Evolutionary conservation across 2,329 filamentous ascomycete species (phyloP), one percentile per base, ranked within the genome.

Genomic region (Waltergamsia citrina): DNA sequence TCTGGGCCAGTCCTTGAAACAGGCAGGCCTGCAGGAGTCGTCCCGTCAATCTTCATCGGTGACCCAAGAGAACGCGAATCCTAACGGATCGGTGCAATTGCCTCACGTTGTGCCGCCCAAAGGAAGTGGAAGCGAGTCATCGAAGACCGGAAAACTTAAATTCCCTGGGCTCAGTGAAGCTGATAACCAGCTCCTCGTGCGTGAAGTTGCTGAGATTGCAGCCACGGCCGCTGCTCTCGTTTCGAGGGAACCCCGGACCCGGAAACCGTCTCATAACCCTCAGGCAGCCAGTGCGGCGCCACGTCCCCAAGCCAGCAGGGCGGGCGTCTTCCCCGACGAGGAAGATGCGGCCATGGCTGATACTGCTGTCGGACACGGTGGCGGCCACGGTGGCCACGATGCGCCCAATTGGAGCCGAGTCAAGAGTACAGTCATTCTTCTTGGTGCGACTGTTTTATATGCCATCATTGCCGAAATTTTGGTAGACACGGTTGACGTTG

Each of bases 401-500:
- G 92, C 92, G n/a, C 92, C 92, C 5, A 98, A 98, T 54, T 98
- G 92, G 92, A 85, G 90, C 48, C 80, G 87, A 40, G 74, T 72
- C 34, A 96, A 96, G 71, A 94, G 86, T 65, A 73, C 86, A 3
- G 67, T 95, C 30, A 90, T 98, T 38, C 68, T 98, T 10, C 76
- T 96, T 44, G 81, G 77, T 2, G 90, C 93, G 4, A 98, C 92
- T 0, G 50, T 96, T 11, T 71, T 94, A 10, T 98, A 98, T 54
- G 92, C 93, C n/a, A 66, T 96, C 24, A 94, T 98, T 53, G 92
- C 92, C 7, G 92, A 98, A 57, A 95, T 98, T 35, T 64, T 98
- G 6, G 93, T 98, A 27, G 85, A 94, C 55, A 96, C 90, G 0
- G 93, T 98, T 2, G 93, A 98, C 52, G 85, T 92, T n/a, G 90